Evolutionary conservation across 2,329 filamentous ascomycete species (phyloP), one percentile per base, ranked within the genome.

Genomic region (Cladosporium sp.): DNA sequence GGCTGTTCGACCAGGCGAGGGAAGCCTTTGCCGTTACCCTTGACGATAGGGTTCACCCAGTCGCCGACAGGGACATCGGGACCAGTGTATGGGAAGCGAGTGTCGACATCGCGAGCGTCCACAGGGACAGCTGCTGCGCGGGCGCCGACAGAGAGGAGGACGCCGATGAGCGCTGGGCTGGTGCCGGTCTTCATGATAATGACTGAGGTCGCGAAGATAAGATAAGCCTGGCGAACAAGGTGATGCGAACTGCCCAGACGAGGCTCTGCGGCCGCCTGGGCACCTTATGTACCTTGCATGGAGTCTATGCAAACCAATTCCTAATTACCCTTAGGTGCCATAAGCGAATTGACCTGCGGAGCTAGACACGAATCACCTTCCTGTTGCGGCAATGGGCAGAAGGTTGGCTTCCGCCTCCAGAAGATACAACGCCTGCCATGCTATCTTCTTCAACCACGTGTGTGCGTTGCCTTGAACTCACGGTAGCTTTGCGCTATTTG

Each of bases 21-120:
- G 61, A 78, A 82, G 1, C 80, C 80, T 60, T 80, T 80, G 34
- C 79, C 80, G 63, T 81, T 80, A 64, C 80, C 79, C 63, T 80
- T 80, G 69, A 79, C 64, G 11, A 75, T 78, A 3, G 70, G 72
- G 64, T 82, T 74, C 47, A 81, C 77, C 79, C 79, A 82, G 60
- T 82, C 80, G 45, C 75, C 80, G 3, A 82, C 66, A 14, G 80
- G 79, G 1, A 81, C 70, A 0, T 70, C 72, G 2, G 80, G 80
- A 1, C 80, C 80, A 0, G 70, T 80, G 67, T 81, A 82, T 3
- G 77, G 77, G 60, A 74, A 81, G 6, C 66, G 62, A 14, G 74
- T 75, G 61, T 80, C 78, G 34, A 78, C 76, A 58, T 67, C 65
- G 22, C 66, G 61, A 15, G 56, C 54, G 25, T 59, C 51, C 3